Conservation (phyloP, 768 basidiomycete species). For the Polyporus arcularius region DNA sequence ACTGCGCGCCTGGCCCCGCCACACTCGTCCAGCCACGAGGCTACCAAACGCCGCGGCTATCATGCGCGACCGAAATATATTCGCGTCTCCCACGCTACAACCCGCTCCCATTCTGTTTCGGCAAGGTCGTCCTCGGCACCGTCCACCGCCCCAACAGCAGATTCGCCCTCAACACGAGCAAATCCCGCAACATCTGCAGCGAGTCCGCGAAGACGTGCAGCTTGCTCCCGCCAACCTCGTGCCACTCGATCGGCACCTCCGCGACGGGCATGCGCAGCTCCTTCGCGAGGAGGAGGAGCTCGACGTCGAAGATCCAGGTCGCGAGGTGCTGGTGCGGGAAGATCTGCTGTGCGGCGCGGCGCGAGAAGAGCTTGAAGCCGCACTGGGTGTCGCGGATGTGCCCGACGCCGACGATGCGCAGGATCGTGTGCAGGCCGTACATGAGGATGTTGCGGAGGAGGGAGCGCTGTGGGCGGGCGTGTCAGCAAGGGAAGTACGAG, state of each 20-base stretch:
- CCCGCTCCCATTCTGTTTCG: background rate
- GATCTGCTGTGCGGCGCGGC: constrained; percentile 74
- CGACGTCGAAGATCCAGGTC: no score
- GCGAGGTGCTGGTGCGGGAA: constrained; percentile 65
- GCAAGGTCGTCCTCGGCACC: constrained; percentile 17
- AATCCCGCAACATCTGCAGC: constrained; percentile 86
- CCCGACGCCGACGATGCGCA: constrained; percentile 86
- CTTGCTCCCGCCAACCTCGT: constrained; percentile 93
- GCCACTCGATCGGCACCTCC: constrained; percentile 91
- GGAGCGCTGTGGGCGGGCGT: constrained; percentile 61
- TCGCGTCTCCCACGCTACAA: no score
- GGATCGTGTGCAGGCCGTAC: constrained; percentile 89
- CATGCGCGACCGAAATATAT: no score
- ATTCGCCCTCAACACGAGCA: constrained; percentile 83
- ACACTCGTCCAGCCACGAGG: no score
- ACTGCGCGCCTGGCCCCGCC: no score
- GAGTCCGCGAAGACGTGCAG: constrained; percentile 83
- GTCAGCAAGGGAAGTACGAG: background rate
- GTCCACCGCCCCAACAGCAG: constrained; percentile 80
- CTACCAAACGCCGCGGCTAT: no score
- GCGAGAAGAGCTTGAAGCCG: constrained; percentile 95
- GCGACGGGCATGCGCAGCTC: no score
- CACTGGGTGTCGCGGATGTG: constrained; percentile 95
- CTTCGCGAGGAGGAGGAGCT: no score
- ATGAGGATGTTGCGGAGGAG: constrained; percentile 88